A percentile compares a stretch with the other conserved stretches of the same genome.
These are phyloP conservation scores for Trichophyton verrucosum DNA, from an alignment of 2,329 filamentous ascomycete genomes.

Conservation along the genomic window DNA sequence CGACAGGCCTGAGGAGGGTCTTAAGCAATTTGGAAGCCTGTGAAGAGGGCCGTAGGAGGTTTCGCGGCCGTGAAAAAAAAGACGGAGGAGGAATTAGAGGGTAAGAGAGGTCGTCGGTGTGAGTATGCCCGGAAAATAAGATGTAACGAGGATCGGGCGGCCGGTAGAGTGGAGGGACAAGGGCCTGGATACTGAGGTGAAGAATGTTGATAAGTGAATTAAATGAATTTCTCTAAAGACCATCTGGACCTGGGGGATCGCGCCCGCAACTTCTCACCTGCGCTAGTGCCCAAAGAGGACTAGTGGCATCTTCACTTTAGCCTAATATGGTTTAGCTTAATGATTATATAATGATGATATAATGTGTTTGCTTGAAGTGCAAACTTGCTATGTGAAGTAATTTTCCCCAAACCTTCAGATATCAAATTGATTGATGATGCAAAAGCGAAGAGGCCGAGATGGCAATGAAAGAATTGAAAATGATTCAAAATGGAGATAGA, in stretches of 20 bases:
- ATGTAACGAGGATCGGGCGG: neutral
- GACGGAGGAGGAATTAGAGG: neutral
- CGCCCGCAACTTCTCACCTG: constrained; percentile 5
- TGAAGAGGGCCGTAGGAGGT: neutral
- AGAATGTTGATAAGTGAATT: constrained; percentile 1
- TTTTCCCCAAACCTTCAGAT: neutral
- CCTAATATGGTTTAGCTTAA: neutral
- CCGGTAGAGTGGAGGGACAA: neutral
- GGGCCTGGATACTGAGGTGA: neutral
- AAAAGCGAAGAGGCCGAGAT: neutral
- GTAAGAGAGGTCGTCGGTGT: neutral
- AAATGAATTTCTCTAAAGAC: neutral
- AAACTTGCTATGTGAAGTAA: neutral
- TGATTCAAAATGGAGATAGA: no score
- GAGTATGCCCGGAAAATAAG: neutral
- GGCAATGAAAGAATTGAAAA: neutral
- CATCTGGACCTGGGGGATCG: constrained; percentile 4
- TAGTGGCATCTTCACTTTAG: neutral
- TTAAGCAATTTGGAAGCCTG: neutral
- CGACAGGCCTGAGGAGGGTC: neutral
- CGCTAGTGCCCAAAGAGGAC: constrained; percentile 1
- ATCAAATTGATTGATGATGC: neutral
- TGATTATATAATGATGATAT: neutral
- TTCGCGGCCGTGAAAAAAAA: neutral
- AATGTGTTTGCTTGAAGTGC: neutral